These are phyloP conservation scores for Pouteria campechiana DNA, from an alignment of 179 eudicot species.

Conservation along the genomic window DNA sequence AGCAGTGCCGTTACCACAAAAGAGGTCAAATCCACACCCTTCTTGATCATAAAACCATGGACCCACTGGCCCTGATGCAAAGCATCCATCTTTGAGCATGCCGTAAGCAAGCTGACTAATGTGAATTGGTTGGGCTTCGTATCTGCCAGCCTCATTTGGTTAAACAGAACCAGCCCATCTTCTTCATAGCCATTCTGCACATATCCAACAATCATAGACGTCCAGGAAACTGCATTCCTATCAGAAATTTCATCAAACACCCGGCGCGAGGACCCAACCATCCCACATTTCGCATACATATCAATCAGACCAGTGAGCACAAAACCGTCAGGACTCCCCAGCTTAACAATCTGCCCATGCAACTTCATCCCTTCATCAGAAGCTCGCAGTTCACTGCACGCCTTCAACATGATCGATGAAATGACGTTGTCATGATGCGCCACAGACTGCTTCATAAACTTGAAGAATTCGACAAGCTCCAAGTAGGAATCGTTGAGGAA, in stretches of 20 bases:
- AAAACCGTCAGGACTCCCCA: conserved; percentile 54
- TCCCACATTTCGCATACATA: conserved; percentile 39
- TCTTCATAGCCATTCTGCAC: conserved; percentile 58
- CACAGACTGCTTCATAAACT: conserved; percentile 42
- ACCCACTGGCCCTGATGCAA: conserved; percentile 92
- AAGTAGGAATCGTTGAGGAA: conserved; percentile 41
- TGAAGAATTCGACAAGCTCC: conserved; percentile 45
- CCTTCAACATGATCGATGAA: conserved; percentile 65
- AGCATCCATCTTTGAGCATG: conserved; percentile 61
- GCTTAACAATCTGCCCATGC: conserved; percentile 58
- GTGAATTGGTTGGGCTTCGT: conserved; percentile 64
- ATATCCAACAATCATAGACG: conserved; percentile 79
- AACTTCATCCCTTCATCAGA: conserved; percentile 48
- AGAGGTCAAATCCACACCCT: conserved; percentile 36
- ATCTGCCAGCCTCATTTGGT: conserved; percentile 56
- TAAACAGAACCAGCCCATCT: conserved; percentile 53
- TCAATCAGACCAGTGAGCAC: conserved; percentile 62
- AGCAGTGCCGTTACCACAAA: conserved; percentile 46
- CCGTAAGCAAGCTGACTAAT: conserved; percentile 48
- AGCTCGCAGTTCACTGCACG: conserved; percentile 54
- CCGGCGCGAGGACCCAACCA: conserved; percentile 16
- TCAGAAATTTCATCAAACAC: conserved; percentile 32
- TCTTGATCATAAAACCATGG: conserved; percentile 69
- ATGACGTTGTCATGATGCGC: conserved; percentile 46
- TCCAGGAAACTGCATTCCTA: conserved; percentile 43